Evolutionary conservation across 495 filamentous ascomycete genomes (phyloP).

Genomic region (Talaromyces borbonicus): DNA sequence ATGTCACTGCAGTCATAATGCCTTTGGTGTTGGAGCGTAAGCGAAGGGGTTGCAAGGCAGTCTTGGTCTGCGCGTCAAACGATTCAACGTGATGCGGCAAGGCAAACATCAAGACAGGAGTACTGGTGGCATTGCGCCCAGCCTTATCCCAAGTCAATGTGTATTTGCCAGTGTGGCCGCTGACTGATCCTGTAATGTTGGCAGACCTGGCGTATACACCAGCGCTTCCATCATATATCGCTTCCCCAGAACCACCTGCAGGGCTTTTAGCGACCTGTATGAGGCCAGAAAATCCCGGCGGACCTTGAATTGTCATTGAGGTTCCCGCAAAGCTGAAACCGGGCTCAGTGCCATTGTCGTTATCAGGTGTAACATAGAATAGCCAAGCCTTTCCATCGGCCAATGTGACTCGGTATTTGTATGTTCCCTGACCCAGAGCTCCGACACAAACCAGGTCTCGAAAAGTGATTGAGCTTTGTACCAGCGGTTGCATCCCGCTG

Average conservation of each 20-base stretch:
- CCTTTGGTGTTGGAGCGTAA: conserved; percentile 86
- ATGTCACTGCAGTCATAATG: conserved; percentile 57
- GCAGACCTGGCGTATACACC: conserved; percentile 62
- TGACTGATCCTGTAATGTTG: conserved; percentile 51
- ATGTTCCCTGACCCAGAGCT: conserved; percentile 50
- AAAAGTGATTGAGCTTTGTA: conserved; percentile 69
- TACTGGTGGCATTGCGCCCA: conserved; percentile 39
- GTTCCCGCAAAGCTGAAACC: conserved; percentile 34
- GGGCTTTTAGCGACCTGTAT: conserved; percentile 76
- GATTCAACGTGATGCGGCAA: conserved; percentile 76
- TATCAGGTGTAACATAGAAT: conserved; percentile 56
- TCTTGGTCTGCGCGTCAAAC: conserved; percentile 51
- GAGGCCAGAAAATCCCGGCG: conserved; percentile 49
- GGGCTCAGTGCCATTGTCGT: conserved; percentile 31
- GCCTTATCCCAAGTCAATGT: conserved; percentile 57
- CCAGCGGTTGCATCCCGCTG: conserved; percentile 52
- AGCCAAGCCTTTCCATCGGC: conserved; percentile 72
- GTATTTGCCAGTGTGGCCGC: conserved; percentile 56
- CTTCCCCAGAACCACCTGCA: conserved; percentile 48
- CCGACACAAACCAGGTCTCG: conserved; percentile 49
- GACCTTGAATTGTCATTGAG: conserved; percentile 38
- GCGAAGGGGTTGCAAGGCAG: conserved; percentile 45
- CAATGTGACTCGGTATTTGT: conserved; percentile 64
- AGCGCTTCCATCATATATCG: conserved; percentile 60
- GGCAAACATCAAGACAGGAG: conserved; percentile 70